These are phyloP conservation scores for Fusarium palustre DNA, from an alignment of 2,329 filamentous ascomycete genomes.

Conservation along the genomic window DNA sequence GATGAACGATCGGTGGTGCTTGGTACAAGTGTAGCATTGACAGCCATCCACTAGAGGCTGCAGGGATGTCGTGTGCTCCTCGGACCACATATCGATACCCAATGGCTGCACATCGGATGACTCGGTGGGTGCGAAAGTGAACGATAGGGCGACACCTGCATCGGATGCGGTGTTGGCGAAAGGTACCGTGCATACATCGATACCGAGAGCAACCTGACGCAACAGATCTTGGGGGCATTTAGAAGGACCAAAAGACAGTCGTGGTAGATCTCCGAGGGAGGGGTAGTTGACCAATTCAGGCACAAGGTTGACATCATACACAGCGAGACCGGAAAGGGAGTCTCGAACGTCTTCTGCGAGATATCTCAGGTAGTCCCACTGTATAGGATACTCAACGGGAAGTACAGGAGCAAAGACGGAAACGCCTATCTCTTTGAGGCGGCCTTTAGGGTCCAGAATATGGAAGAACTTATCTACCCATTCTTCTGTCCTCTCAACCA, in stretches of 20 bases:
- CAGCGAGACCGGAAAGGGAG: conserved; percentile 74
- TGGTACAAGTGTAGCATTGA: conserved; percentile 83
- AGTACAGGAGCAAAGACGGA: conserved; percentile 75
- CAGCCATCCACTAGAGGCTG: conserved; percentile 73
- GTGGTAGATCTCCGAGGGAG: conserved; percentile 71
- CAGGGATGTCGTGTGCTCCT: conserved; percentile 70
- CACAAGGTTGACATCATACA: conserved; percentile 80
- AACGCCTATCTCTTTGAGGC: conserved; percentile 47
- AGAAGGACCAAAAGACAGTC: conserved; percentile 78
- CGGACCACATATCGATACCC: conserved; percentile 82
- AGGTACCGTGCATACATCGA: conserved; percentile 82
- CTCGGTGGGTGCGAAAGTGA: conserved; percentile 71
- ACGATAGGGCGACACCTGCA: conserved; percentile 84
- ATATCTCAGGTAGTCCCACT: conserved; percentile 82
- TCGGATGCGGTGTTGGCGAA: conserved; percentile 83
- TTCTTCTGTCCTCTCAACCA: conserved; percentile 85
- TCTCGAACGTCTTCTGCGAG: conserved; percentile 72
- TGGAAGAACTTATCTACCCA: conserved; percentile 79
- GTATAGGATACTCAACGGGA: conserved; percentile 78
- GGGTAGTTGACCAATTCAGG: conserved; percentile 69
- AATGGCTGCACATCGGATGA: conserved; percentile 59
- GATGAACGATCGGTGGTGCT: conserved; percentile 87
- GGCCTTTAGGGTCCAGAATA: conserved; percentile 46
- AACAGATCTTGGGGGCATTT: conserved; percentile 81
- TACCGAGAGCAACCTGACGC: conserved; percentile 77